These are phyloP conservation scores for Lactarius vividus DNA, from an alignment of 768 basidiomycete species.

Conservation along the genomic window DNA sequence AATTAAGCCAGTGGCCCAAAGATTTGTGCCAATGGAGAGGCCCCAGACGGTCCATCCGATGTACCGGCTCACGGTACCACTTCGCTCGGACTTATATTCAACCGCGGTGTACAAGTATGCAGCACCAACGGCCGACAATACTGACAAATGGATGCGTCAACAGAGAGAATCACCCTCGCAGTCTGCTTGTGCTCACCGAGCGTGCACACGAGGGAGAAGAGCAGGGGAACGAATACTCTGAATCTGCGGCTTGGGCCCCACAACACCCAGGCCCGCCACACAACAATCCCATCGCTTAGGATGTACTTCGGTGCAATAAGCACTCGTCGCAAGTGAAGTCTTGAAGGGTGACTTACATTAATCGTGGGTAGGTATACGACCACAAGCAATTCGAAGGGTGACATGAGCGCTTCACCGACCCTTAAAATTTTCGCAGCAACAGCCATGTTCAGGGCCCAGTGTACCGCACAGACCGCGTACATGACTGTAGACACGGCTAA, in stretches of 20 bases:
- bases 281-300: slow-evolving; percentile 11
- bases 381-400: background rate
- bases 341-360: slow-evolving; percentile 1
- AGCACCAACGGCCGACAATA: background rate
- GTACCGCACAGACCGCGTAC: slow-evolving; percentile 5
- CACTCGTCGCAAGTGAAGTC: background rate
- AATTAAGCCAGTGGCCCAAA: slow-evolving; percentile 21
- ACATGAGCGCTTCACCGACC: background rate
- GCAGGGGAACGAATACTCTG: background rate
- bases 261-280: slow-evolving; percentile 20
- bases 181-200: slow-evolving; percentile 4
- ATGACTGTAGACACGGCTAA: slow-evolving; percentile 1
- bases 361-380: background rate
- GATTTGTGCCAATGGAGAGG: slow-evolving; percentile 5
- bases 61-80: background rate
- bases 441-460: background rate
- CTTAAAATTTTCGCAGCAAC: background rate
- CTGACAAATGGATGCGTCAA: slow-evolving; percentile 2
- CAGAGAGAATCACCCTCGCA: background rate
- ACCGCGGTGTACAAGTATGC: background rate
- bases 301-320: background rate
- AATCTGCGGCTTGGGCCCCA: slow-evolving; percentile 3
- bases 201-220: slow-evolving; percentile 7
- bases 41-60: background rate
- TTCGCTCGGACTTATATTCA: background rate